Percentiles rank a stretch among this genome's conserved stretches.
Evolutionary conservation across 2,329 filamentous ascomycete species (phyloP).

Genomic region (Cryphonectria carpinicola): DNA sequence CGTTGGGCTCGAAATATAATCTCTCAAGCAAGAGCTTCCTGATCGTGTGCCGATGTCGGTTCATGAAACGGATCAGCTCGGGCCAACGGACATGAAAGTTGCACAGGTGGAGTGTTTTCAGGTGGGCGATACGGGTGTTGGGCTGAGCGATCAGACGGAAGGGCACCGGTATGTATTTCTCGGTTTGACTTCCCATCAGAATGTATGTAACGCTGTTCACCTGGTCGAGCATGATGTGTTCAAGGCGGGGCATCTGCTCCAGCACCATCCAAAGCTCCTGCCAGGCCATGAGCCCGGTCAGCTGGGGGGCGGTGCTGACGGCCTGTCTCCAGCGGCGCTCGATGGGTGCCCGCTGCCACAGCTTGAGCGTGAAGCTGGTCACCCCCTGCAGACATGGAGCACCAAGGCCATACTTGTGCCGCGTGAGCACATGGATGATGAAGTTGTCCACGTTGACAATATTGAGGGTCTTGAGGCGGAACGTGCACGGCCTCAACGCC

Average conservation of each 20-base stretch:
- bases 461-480: background rate
- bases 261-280: background rate
- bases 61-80: background rate
- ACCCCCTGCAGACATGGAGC: background rate
- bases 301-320: background rate
- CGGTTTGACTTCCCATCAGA: background rate
- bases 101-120: background rate
- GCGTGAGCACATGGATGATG: background rate
- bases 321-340: background rate
- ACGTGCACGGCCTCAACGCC: background rate
- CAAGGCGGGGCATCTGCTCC: background rate
- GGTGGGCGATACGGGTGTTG: background rate
- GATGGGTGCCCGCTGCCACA: background rate
- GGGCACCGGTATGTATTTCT: background rate
- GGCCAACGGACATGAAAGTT: background rate
- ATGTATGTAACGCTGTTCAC: background rate
- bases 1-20: too few species aligned
- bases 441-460: background rate
- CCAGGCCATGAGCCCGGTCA: background rate
- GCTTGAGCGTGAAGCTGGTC: background rate
- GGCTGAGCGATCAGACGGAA: background rate
- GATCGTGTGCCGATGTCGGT: background rate
- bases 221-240: background rate
- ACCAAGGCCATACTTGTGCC: background rate
- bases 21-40: background rate